These are phyloP conservation scores for Sphagnum tenellum DNA, from an alignment of 225 moss, liverwort and hornwort genomes.

Conservation along the genomic window DNA sequence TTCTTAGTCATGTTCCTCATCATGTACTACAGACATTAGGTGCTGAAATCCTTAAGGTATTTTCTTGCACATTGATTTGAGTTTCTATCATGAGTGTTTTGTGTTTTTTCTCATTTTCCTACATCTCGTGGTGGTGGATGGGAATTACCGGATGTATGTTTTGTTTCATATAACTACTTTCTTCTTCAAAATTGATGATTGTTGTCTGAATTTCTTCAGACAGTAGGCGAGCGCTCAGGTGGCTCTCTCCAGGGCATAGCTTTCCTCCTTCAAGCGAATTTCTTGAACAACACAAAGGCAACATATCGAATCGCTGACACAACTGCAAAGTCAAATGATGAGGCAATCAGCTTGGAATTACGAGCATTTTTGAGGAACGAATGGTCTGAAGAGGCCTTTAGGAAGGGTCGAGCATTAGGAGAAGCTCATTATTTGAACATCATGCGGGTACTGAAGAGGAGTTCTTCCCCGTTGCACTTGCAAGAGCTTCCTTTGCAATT, in stretches of 20 bases:
- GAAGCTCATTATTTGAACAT: constrained; percentile 87
- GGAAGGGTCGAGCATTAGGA: constrained; percentile 62
- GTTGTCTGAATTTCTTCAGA: constrained; percentile 14
- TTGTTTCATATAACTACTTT: too few relatives aligned
- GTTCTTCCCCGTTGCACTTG: constrained; percentile 82
- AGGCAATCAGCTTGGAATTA: constrained; percentile 72
- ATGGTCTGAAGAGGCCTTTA: constrained; percentile 93
- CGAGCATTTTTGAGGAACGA: constrained; percentile 63
- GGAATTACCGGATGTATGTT: too few relatives aligned
- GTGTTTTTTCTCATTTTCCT: too few relatives aligned
- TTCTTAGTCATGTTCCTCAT: constrained; percentile 80
- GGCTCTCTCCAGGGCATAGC: constrained; percentile 91
- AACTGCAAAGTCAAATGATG: constrained; percentile 88
- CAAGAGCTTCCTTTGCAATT: constrained; percentile 94
- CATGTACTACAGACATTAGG: constrained; percentile 87
- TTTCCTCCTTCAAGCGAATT: constrained; percentile 85
- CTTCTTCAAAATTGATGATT: too few relatives aligned
- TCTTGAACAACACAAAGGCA: constrained; percentile 75
- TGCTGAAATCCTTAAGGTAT: constrained; percentile 76
- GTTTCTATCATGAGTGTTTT: too few relatives aligned
- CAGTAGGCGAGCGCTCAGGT: constrained; percentile 88
- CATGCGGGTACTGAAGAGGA: constrained; percentile 80
- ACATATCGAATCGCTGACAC: constrained; percentile 88
- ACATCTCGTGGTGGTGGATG: too few relatives aligned
- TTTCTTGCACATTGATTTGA: not conserved